These are phyloP conservation scores for Lepidopterella palustris DNA, from an alignment of 495 filamentous ascomycete species.

Conservation along the genomic window DNA sequence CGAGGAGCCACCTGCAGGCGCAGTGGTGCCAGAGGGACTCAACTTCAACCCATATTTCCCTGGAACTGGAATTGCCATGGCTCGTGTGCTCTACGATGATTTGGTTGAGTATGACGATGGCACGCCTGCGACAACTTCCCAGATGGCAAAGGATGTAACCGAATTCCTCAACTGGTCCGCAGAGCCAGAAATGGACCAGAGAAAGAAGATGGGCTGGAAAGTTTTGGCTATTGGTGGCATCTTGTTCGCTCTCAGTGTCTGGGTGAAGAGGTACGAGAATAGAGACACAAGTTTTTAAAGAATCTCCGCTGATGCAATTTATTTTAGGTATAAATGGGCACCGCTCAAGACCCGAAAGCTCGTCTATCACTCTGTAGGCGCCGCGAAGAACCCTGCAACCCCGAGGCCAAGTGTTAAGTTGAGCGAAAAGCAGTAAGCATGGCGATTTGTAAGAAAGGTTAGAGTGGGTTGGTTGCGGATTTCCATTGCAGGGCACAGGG, in stretches of 20 bases:
- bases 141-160: constrained; percentile 99
- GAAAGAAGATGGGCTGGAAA: constrained; percentile 99
- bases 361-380: constrained; percentile 59
- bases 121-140: constrained; percentile 86
- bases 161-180: constrained; percentile 99
- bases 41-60: constrained; percentile 99
- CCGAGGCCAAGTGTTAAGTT: constrained; percentile 20
- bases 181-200: constrained; percentile 97
- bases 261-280: constrained; percentile 71
- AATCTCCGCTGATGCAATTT: constrained; percentile 10
- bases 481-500: not conserved
- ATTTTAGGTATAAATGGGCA: constrained; percentile 82
- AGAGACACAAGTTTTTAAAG: not conserved
- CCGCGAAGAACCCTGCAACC: constrained; percentile 14
- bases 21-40: constrained; percentile 70
- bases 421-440: not conserved
- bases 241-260: constrained; percentile 81
- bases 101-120: constrained; percentile 98
- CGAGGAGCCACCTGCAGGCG: constrained; percentile 89
- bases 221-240: constrained; percentile 69
- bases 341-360: constrained; percentile 92
- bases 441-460: not conserved
- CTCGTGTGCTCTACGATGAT: constrained; percentile 93
- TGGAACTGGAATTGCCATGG: constrained; percentile 98
- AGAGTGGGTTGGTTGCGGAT: not conserved